phyloP scores from a whole-genome alignment of 768 basidiomycete genomes.

The Lentinula detonsa region DNA sequence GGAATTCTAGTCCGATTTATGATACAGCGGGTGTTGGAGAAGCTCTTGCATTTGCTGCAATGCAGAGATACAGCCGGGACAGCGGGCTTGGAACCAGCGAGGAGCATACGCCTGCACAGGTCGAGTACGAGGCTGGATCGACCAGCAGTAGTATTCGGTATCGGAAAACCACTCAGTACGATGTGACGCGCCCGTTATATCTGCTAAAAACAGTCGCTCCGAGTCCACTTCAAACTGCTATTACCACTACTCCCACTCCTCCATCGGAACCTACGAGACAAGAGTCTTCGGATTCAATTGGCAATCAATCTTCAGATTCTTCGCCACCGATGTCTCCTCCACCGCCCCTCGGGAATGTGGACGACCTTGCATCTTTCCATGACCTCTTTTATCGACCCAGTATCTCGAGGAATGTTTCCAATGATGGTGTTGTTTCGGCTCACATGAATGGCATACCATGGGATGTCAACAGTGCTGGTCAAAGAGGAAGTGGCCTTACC shows the following conservation, averaged over 20 bases:
- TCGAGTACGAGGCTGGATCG: slow-evolving; percentile 10
- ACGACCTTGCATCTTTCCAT: slow-evolving; percentile 68
- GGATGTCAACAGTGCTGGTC: slow-evolving; percentile 24
- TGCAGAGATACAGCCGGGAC: slow-evolving; percentile 23
- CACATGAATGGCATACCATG: slow-evolving; percentile 23
- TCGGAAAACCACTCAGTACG: slow-evolving; percentile 24
- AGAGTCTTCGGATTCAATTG: slow-evolving; percentile 8
- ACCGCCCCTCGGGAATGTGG: slow-evolving; percentile 50
- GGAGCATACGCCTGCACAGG: slow-evolving; percentile 16
- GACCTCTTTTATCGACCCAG: slow-evolving; percentile 66
- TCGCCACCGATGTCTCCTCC: slow-evolving; percentile 38
- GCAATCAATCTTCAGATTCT: slow-evolving; percentile 14
- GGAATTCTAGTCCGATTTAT: slow-evolving; percentile 29
- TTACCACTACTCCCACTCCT: not conserved
- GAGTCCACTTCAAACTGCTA: not conserved
- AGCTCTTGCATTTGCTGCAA: slow-evolving; percentile 43
- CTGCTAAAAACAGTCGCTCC: slow-evolving; percentile 7
- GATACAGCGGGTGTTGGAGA: slow-evolving; percentile 60
- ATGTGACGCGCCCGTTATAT: slow-evolving; percentile 23
- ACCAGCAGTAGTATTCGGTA: slow-evolving; percentile 4
- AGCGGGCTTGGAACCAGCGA: slow-evolving; percentile 47
- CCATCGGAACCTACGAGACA: not conserved
- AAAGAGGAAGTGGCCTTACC: slow-evolving; percentile 40
- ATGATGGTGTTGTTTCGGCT: slow-evolving; percentile 21
- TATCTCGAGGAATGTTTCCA: slow-evolving; percentile 12